Percentiles rank a stretch among this genome's conserved stretches.
phyloP scores from a whole-genome alignment of 352 stramenopile species.

The Chrysophaeum taylorii region DNA sequence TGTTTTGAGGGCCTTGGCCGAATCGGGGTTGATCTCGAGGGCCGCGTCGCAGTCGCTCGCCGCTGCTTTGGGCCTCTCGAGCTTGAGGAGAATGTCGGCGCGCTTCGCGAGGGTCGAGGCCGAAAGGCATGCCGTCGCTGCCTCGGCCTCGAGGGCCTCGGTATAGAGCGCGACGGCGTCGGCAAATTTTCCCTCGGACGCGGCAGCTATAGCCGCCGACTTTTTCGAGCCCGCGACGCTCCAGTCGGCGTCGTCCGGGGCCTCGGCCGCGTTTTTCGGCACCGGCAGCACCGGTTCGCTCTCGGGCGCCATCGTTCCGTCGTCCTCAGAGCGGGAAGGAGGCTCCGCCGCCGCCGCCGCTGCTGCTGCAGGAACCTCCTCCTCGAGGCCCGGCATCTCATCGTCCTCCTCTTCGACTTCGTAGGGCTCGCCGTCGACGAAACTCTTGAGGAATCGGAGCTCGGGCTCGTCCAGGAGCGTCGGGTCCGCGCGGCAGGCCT shows the following conservation, averaged over 20 bases:
- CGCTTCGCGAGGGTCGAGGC: slow-evolving; percentile 36
- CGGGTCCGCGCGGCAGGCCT: not conserved
- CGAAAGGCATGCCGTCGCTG: slow-evolving; percentile 4
- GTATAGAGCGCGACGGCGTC: not conserved
- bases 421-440: not conserved
- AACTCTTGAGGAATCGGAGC: not conserved
- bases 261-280: slow-evolving; percentile 2
- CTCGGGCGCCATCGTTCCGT: not conserved
- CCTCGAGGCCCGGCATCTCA: no score
- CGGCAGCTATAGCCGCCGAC: not conserved
- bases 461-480: not conserved
- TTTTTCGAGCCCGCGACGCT: not conserved
- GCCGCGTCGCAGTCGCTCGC: slow-evolving; percentile 44
- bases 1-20: slow-evolving; percentile 42
- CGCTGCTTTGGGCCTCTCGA: slow-evolving; percentile 36
- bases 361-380: no score
- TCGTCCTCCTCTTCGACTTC: no score
- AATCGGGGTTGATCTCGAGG: slow-evolving; percentile 49
- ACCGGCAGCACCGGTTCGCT: not conserved
- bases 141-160: slow-evolving; percentile 1
- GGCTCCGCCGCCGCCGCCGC: not conserved
- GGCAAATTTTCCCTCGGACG: not conserved
- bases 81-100: slow-evolving; percentile 38
- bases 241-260: slow-evolving; percentile 12
- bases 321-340: not conserved